A percentile compares a stretch with the other conserved stretches of the same genome.
phyloP scores from a whole-genome alignment of 805 yeast genomes.

The Brettanomyces sp. region DNA sequence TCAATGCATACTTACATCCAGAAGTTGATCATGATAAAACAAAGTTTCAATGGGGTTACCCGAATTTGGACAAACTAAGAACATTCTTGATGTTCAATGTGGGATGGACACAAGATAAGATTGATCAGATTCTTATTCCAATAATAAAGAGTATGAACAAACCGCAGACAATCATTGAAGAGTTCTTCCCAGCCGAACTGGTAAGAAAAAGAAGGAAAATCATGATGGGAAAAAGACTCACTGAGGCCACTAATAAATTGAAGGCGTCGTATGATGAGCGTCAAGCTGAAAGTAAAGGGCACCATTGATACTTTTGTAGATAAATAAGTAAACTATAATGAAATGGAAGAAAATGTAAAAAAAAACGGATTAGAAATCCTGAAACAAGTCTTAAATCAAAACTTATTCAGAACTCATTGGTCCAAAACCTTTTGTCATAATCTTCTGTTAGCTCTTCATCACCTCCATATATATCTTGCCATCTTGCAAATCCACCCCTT shows the following conservation, averaged over 20 bases:
- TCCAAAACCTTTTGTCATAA: slow-evolving; percentile 36
- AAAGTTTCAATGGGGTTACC: slow-evolving; percentile 81
- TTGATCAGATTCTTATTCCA: slow-evolving; percentile 81
- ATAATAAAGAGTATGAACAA: slow-evolving; percentile 71
- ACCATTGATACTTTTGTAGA: neutral
- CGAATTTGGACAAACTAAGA: slow-evolving; percentile 73
- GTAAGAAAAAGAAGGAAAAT: slow-evolving; percentile 36
- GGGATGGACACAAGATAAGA: slow-evolving; percentile 70
- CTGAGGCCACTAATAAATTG: slow-evolving; percentile 45
- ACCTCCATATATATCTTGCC: slow-evolving; percentile 72
- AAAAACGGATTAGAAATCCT: neutral
- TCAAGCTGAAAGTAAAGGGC: slow-evolving; percentile 2
- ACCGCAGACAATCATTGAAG: slow-evolving; percentile 55
- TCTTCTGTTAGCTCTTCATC: slow-evolving; percentile 57
- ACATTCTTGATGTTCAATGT: slow-evolving; percentile 57
- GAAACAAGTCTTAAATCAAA: neutral
- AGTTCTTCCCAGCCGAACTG: slow-evolving; percentile 58
- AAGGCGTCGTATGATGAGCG: slow-evolving; percentile 14
- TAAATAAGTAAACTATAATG: neutral
- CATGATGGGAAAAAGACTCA: slow-evolving; percentile 51
- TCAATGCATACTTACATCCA: slow-evolving; percentile 68
- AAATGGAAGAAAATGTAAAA: neutral
- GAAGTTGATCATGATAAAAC: slow-evolving; percentile 78
- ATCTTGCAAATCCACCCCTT: slow-evolving; percentile 74
- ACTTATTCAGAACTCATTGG: neutral